Conservation (phyloP, 2,329 filamentous ascomycete species). For the Amesomyces nigricolor region DNA sequence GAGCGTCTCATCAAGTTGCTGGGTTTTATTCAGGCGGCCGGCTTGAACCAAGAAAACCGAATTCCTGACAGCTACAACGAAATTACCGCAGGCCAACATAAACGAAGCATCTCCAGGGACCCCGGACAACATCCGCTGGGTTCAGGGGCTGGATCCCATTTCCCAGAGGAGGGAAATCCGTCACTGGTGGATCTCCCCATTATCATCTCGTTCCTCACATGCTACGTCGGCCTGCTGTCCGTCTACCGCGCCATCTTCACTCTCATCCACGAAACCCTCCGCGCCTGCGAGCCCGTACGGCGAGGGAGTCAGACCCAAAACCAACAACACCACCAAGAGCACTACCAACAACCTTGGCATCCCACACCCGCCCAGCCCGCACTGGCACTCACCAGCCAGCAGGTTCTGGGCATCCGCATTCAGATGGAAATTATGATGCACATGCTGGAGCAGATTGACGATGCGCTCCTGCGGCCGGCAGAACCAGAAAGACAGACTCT, state of each 20-base stretch:
- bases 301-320: not conserved
- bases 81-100: too few relatives aligned
- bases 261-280: not conserved
- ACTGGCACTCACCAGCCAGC: not conserved
- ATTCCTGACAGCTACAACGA: not conserved
- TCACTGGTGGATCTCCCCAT: not conserved
- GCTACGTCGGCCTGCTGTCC: not conserved
- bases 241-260: not conserved
- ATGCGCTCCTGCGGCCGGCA: not conserved
- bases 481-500: not conserved
- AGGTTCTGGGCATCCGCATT: not conserved
- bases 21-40: not conserved
- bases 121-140: too few relatives aligned
- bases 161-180: not conserved
- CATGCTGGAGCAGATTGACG: not conserved
- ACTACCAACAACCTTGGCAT: not conserved
- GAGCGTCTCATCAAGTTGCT: not conserved
- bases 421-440: not conserved
- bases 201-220: not conserved
- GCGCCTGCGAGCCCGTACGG: not conserved
- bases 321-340: not conserved
- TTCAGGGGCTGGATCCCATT: not conserved
- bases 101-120: too few relatives aligned
- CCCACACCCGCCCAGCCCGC: not conserved
- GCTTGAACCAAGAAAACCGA: not conserved